phyloP scores from a whole-genome alignment of 2,329 filamentous ascomycete species.

The Anisogramma anomala region DNA sequence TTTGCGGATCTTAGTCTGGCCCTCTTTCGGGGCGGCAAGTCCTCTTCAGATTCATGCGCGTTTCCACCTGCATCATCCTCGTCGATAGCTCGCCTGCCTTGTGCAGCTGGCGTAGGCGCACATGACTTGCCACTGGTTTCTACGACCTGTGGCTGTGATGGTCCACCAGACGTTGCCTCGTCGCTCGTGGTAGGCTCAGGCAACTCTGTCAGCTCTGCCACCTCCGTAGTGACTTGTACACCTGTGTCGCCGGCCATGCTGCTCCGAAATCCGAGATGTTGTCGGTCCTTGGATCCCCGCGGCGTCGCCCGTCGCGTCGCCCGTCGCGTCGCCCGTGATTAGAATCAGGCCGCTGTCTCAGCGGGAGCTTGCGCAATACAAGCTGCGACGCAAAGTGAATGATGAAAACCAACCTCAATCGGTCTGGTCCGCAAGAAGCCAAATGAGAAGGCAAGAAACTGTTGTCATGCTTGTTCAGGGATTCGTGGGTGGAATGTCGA shows the following conservation, averaged over 20 bases:
- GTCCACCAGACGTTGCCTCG: background rate
- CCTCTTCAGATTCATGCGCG: background rate
- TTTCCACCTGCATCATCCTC: background rate
- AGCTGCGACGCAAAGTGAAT: background rate
- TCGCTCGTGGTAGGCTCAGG: background rate
- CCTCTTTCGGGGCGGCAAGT: conserved; percentile 11
- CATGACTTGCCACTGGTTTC: background rate
- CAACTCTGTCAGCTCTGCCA: background rate
- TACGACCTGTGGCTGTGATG: background rate
- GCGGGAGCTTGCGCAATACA: conserved; percentile 1
- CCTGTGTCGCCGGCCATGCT: background rate
- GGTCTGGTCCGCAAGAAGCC: background rate
- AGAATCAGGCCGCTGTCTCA: conserved; percentile 3
- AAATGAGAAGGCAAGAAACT: conserved; percentile 5
- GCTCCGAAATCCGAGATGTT: background rate
- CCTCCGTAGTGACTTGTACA: background rate
- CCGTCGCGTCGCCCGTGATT: conserved; percentile 6
- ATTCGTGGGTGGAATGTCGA: background rate
- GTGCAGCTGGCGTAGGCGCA: background rate
- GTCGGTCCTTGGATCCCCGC: background rate
- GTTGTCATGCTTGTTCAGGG: background rate
- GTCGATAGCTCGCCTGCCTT: conserved; percentile 3
- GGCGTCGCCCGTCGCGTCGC: background rate
- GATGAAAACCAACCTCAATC: background rate
- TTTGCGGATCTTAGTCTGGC: conserved; percentile 1